Conservation (phyloP, 139 green algal species). For the Mesotaenium endlicherianum region DNA sequence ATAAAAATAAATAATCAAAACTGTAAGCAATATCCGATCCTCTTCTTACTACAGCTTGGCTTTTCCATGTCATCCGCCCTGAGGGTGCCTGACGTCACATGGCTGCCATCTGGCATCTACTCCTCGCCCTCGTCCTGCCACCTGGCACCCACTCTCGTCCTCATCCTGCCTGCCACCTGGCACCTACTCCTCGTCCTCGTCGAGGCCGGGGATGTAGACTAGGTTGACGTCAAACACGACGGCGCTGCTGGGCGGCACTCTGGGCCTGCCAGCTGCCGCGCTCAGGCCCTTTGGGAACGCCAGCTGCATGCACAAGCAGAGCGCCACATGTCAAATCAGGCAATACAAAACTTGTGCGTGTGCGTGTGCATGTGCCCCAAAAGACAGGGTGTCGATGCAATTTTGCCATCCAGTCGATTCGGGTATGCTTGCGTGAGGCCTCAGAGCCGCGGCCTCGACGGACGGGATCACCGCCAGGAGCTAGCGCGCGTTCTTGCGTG, state of each 20-base stretch:
- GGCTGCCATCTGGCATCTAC: background rate
- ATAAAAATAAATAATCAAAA: background rate
- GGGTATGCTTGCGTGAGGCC: too few species aligned
- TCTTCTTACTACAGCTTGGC: background rate
- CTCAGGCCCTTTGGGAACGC: slow-evolving; percentile 86
- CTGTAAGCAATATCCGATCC: background rate
- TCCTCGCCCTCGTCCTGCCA: background rate
- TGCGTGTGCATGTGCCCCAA: too few species aligned
- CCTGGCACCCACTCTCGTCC: background rate
- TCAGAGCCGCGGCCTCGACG: too few species aligned
- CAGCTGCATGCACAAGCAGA: too few species aligned
- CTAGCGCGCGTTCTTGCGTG: too few species aligned
- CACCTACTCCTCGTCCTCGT: slow-evolving; percentile 33
- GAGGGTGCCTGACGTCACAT: background rate
- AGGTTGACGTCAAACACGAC: slow-evolving; percentile 94
- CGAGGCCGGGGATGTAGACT: slow-evolving; percentile 79
- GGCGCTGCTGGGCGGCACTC: slow-evolving; percentile 70
- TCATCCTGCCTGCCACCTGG: background rate
- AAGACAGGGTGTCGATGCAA: too few species aligned
- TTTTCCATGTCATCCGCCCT: background rate
- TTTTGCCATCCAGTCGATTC: too few species aligned
- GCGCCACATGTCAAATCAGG: too few species aligned
- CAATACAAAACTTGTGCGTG: too few species aligned
- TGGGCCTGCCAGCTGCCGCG: slow-evolving; percentile 59
- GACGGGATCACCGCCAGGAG: too few species aligned